Percentiles rank a stretch among this genome's conserved stretches.
phyloP scores from a whole-genome alignment of 2,329 filamentous ascomycete species.

The Phoma sp. region DNA sequence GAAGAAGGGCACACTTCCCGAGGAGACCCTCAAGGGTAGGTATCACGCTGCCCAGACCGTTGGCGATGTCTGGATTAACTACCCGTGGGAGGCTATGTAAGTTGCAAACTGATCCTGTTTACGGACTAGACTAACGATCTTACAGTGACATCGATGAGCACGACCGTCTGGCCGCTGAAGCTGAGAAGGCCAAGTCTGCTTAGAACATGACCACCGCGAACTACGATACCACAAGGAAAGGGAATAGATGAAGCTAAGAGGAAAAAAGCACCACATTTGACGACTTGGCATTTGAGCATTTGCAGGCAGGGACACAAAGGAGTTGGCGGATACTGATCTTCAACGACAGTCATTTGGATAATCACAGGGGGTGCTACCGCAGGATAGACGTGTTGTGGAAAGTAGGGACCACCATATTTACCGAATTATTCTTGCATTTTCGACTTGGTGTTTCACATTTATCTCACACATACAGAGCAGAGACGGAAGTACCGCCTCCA shows the following conservation, averaged over 20 bases:
- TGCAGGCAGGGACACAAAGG: slow-evolving; percentile 17
- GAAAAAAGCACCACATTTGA: slow-evolving; percentile 14
- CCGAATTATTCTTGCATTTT: slow-evolving; percentile 17
- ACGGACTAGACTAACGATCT: slow-evolving; percentile 22
- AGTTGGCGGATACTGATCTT: slow-evolving; percentile 20
- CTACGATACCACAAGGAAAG: background rate
- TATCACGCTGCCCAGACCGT: slow-evolving; percentile 90
- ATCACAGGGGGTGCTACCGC: background rate
- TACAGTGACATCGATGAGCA: slow-evolving; percentile 86
- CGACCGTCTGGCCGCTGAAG: slow-evolving; percentile 68
- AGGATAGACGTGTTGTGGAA: slow-evolving; percentile 3
- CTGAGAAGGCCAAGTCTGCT: slow-evolving; percentile 29
- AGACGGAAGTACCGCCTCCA: no score
- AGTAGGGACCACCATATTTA: background rate
- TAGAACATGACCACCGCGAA: background rate
- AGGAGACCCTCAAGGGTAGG: slow-evolving; percentile 75
- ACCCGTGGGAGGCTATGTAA: slow-evolving; percentile 92
- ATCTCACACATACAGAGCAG: no score
- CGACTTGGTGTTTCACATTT: background rate
- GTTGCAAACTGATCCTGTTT: slow-evolving; percentile 20
- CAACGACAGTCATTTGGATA: slow-evolving; percentile 14
- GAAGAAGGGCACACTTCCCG: slow-evolving; percentile 87
- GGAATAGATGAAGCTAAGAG: background rate
- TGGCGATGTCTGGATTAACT: slow-evolving; percentile 97
- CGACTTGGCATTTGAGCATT: slow-evolving; percentile 21